A percentile compares a stretch with the other conserved stretches of the same genome.
Conservation (phyloP, 768 basidiomycete genomes). For the Hygrocybe punicea region DNA sequence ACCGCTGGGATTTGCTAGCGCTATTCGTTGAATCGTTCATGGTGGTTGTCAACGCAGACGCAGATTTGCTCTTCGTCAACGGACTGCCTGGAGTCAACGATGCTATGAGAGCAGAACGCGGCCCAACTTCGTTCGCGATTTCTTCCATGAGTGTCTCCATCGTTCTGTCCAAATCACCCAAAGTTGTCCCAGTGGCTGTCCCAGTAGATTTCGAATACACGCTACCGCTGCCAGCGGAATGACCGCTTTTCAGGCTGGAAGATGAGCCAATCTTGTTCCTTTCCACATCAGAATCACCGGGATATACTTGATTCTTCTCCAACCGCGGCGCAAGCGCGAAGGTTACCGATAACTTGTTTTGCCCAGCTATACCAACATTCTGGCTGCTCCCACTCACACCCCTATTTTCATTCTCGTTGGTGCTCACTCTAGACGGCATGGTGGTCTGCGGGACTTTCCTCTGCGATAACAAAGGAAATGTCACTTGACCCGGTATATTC, state of each 20-base stretch:
- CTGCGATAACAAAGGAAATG: constrained; percentile 9
- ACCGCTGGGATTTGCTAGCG: constrained; percentile 21
- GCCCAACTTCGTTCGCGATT: neutral
- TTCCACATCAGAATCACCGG: neutral
- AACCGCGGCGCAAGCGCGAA: neutral
- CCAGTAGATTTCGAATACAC: constrained; percentile 28
- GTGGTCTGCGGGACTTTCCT: constrained; percentile 2
- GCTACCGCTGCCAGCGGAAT: constrained; percentile 21
- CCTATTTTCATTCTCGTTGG: too few species aligned
- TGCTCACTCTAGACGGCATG: too few species aligned
- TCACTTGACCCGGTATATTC: constrained; percentile 12
- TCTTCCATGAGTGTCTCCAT: constrained; percentile 54
- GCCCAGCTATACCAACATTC: too few species aligned
- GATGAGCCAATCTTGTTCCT: constrained; percentile 2
- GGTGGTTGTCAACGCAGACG: constrained; percentile 11
- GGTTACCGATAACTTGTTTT: neutral
- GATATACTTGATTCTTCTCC: neutral
- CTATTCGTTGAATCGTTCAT: neutral
- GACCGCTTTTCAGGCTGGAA: neutral
- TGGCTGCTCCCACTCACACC: too few species aligned
- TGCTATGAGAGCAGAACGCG: neutral
- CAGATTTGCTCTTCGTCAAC: constrained; percentile 35
- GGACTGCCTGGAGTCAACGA: neutral
- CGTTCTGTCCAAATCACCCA: constrained; percentile 41
- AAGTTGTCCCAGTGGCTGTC: constrained; percentile 12